Evolutionary conservation across 2,329 filamentous ascomycete species (phyloP), one percentile per base, ranked within the genome.

Genomic region (Rasamsonia emersonii): DNA sequence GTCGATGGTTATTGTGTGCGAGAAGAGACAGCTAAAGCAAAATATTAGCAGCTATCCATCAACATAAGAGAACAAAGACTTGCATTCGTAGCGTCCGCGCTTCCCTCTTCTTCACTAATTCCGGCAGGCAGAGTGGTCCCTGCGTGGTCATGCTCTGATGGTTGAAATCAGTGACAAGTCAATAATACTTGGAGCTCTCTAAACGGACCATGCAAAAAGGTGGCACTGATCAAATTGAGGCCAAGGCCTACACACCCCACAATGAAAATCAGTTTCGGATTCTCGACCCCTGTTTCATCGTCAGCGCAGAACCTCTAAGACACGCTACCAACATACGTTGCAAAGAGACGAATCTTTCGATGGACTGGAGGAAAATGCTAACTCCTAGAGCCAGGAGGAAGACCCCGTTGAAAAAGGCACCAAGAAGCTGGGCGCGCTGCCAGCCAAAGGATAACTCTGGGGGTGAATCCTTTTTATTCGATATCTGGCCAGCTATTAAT

Each of bases 371-470:
- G 19, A 81, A 70, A 30, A 86, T 82, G 52, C 79, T 84, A 20
- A 86, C 56, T 1, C 79, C 79, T 2, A 88, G 61, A 1, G 79
- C 81, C 10, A 86, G 56, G 1, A 88, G 67, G 37, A 88, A 82
- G 1, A 79, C 76, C 9, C 82, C 82, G 46, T 88, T 88, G 67
- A 86, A 88, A 55, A 88, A 88, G 14, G 80, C 79, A 4, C 82
- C 82, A 0, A 88, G 64, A 1, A 86, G 54, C n/a, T 74, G 71
- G 10, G 81, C 79, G 18, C 82, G 70, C 35, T 82, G 77, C 81
- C 80, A 86, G n/a, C 82, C 82, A 43, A 82, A 86, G 0, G 80
- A 74, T 10, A 82, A 64, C 7, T 64, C 10, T 19, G 32, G 23
- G 1, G 79, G 78, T 1, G 71, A 71, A 4, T 70, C 58, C 60